These are phyloP conservation scores for Penicillium waksmanii DNA, from an alignment of 495 filamentous ascomycete genomes.

Conservation along the genomic window DNA sequence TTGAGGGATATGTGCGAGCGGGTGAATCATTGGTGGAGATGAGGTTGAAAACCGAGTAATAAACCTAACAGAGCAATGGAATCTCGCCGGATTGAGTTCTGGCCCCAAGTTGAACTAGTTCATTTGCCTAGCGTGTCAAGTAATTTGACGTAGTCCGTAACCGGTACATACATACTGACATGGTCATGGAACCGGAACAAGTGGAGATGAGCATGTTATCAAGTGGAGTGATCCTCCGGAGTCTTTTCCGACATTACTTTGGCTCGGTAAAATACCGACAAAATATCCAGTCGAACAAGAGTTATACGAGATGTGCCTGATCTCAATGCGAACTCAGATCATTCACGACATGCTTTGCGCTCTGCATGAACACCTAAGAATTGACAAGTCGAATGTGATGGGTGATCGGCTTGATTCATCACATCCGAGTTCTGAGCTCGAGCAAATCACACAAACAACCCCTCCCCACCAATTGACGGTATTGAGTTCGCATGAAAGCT, in stretches of 20 bases:
- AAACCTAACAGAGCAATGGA: not conserved
- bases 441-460: not conserved
- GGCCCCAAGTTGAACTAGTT: not conserved
- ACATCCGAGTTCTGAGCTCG: not conserved
- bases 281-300: no score
- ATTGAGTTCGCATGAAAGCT: not conserved
- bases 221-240: no score
- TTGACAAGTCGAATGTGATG: constrained; percentile 1
- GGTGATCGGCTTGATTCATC: constrained; percentile 1
- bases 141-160: not conserved
- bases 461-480: not conserved
- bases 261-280: no score
- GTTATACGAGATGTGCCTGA: not conserved
- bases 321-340: constrained; percentile 4
- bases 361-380: not conserved
- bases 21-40: constrained; percentile 46
- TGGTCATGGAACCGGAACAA: not conserved
- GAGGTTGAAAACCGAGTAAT: constrained; percentile 12
- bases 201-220: no score
- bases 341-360: constrained; percentile 1
- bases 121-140: not conserved
- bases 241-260: no score
- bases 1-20: constrained; percentile 38
- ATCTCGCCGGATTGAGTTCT: not conserved
- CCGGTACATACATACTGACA: not conserved